These are phyloP conservation scores for Globisporangium middletonii DNA, from an alignment of 352 stramenopile genomes.

Conservation along the genomic window DNA sequence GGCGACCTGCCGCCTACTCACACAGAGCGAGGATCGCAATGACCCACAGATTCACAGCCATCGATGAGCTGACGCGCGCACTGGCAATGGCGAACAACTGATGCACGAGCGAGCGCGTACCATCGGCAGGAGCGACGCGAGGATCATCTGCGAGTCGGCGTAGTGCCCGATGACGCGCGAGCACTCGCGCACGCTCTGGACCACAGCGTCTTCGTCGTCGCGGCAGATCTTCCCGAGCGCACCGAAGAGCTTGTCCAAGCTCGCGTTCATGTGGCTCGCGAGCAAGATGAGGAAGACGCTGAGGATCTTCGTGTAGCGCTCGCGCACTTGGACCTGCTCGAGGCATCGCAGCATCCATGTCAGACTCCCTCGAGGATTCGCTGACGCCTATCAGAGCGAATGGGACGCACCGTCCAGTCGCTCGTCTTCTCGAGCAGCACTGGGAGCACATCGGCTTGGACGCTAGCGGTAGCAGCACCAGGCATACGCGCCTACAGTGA, in stretches of 20 bases:
- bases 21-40: background rate
- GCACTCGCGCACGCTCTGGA: conserved; percentile 57
- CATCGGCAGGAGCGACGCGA: conserved; percentile 70
- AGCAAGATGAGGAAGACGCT: conserved; percentile 62
- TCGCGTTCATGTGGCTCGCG: conserved; percentile 61
- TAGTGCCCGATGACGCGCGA: conserved; percentile 61
- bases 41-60: background rate
- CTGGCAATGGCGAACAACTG: too few relatives aligned
- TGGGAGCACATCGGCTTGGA: conserved; percentile 44
- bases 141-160: conserved; percentile 64
- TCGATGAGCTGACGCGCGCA: background rate
- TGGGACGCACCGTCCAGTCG: conserved; percentile 57
- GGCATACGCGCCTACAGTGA: background rate
- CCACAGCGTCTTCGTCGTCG: conserved; percentile 62
- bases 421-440: conserved; percentile 58
- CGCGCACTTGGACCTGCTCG: conserved; percentile 53
- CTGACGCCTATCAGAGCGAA: background rate
- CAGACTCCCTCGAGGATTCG: too few relatives aligned
- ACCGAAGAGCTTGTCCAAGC: conserved; percentile 67
- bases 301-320: conserved; percentile 67
- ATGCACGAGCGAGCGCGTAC: conserved; percentile 8
- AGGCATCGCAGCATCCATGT: background rate
- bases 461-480: conserved; percentile 13
- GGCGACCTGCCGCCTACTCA: conserved; percentile 36
- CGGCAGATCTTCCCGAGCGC: conserved; percentile 68